Conservation (phyloP, 768 basidiomycete genomes). For the Tricholoma sp. region DNA sequence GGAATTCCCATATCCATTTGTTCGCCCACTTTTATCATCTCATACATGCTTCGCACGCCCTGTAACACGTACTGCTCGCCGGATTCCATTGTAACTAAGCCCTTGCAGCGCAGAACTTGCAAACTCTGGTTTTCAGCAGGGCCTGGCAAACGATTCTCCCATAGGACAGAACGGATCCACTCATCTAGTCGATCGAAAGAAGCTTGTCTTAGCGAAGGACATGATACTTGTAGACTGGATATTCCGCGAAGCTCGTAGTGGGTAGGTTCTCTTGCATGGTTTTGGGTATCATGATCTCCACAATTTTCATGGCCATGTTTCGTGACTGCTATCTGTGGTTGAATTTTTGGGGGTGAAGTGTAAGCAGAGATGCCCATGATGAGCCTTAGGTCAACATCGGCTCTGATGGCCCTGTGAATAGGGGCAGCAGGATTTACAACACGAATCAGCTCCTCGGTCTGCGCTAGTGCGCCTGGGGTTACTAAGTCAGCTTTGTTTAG, state of each 20-base stretch:
- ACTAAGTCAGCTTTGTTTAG: slow-evolving; percentile 90
- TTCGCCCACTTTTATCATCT: slow-evolving; percentile 50
- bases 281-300: slow-evolving; percentile 28
- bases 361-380: slow-evolving; percentile 85
- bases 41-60: slow-evolving; percentile 89
- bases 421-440: slow-evolving; percentile 76
- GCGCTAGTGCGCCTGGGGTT: slow-evolving; percentile 33
- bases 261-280: slow-evolving; percentile 30
- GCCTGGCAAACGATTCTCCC: slow-evolving; percentile 61
- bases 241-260: slow-evolving; percentile 82
- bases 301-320: slow-evolving; percentile 23
- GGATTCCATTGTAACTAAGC: slow-evolving; percentile 52
- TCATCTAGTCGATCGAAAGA: slow-evolving; percentile 58
- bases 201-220: slow-evolving; percentile 49
- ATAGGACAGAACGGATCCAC: slow-evolving; percentile 79
- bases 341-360: slow-evolving; percentile 38
- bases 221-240: slow-evolving; percentile 66
- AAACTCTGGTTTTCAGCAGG: slow-evolving; percentile 26
- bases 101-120: slow-evolving; percentile 84
- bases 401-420: slow-evolving; percentile 65
- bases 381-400: slow-evolving; percentile 64
- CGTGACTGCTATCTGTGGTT: neutral
- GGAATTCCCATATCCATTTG: slow-evolving; percentile 43
- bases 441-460: slow-evolving; percentile 59
- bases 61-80: slow-evolving; percentile 76